A percentile compares a stretch with the other conserved stretches of the same genome.
phyloP scores from a whole-genome alignment of 208 protist species.

The Leishmania lainsoni region DNA sequence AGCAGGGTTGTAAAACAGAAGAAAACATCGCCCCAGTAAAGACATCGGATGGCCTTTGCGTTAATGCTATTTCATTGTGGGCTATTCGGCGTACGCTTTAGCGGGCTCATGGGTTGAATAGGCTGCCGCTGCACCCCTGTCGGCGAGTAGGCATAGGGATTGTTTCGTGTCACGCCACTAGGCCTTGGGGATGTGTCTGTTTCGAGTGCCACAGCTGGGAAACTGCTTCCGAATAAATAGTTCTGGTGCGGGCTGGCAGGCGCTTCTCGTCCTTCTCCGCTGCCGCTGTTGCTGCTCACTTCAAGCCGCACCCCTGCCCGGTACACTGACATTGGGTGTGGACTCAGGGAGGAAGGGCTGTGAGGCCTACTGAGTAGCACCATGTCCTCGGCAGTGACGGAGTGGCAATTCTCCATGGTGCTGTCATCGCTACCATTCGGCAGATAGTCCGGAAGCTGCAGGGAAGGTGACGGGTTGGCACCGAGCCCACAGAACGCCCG shows the following conservation, averaged over 20 bases:
- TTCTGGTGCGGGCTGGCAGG: not conserved
- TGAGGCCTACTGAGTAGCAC: constrained; percentile 10
- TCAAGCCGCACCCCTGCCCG: constrained; percentile 5
- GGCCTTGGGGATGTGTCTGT: not conserved
- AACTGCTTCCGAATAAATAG: not conserved
- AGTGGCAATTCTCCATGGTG: not conserved
- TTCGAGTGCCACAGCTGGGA: not conserved
- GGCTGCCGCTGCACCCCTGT: constrained; percentile 12
- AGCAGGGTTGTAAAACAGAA: not conserved
- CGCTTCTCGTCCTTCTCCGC: constrained; percentile 3
- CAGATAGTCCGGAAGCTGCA: constrained; percentile 14
- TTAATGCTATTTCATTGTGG: not conserved
- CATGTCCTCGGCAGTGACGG: not conserved
- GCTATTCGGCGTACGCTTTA: constrained; percentile 4
- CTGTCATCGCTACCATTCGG: not conserved
- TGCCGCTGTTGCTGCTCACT: constrained; percentile 9
- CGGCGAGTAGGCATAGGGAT: constrained; percentile 20
- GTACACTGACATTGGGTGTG: constrained; percentile 15
- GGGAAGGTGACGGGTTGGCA: not conserved
- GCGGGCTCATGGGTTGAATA: constrained; percentile 19
- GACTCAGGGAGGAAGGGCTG: constrained; percentile 7
- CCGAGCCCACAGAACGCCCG: too few relatives aligned
- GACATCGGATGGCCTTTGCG: not conserved
- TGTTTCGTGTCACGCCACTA: constrained; percentile 14
- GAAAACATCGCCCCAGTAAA: not conserved